A percentile compares a stretch with the other conserved stretches of the same genome.
phyloP scores from a whole-genome alignment of 2,329 filamentous ascomycete species.

The Chaetomium globosum region DNA sequence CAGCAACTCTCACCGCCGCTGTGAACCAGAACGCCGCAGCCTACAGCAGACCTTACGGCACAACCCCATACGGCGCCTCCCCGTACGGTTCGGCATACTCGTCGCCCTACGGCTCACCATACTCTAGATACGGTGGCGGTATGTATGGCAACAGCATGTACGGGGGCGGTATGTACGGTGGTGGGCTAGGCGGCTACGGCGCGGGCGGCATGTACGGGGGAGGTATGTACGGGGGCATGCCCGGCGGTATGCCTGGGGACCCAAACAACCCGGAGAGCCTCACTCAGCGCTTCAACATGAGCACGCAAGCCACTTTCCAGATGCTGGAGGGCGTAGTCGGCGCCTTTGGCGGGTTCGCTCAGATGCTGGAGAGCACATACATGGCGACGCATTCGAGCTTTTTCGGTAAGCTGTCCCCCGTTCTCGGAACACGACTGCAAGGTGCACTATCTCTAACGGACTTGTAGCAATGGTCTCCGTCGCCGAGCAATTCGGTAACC shows the following conservation, averaged over 20 bases:
- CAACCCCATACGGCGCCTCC: slow-evolving; percentile 43
- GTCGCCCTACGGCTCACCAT: slow-evolving; percentile 54
- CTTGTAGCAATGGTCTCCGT: slow-evolving; percentile 89
- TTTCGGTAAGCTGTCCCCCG: slow-evolving; percentile 70
- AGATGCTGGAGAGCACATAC: slow-evolving; percentile 99
- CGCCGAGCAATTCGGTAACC: slow-evolving; percentile 92
- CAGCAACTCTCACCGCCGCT: slow-evolving; percentile 73
- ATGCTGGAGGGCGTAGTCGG: slow-evolving; percentile 97
- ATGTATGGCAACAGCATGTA: slow-evolving; percentile 45
- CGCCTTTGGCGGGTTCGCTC: slow-evolving; percentile 94
- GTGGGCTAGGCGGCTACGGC: slow-evolving; percentile 47
- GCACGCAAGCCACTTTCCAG: slow-evolving; percentile 95
- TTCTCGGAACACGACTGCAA: not conserved
- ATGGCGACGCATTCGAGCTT: slow-evolving; percentile 99
- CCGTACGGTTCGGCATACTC: slow-evolving; percentile 47
- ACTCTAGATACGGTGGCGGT: slow-evolving; percentile 43
- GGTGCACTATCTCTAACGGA: slow-evolving; percentile 13
- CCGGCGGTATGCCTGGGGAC: slow-evolving; percentile 53
- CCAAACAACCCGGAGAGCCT: slow-evolving; percentile 90
- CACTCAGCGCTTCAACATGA: slow-evolving; percentile 93
- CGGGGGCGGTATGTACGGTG: slow-evolving; percentile 34
- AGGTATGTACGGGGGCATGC: slow-evolving; percentile 50
- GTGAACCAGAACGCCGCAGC: slow-evolving; percentile 87
- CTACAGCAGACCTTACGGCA: slow-evolving; percentile 63
- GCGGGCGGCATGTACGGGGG: slow-evolving; percentile 41